phyloP scores from a whole-genome alignment of 495 filamentous ascomycete species.

The Tetracladium setigerum region DNA sequence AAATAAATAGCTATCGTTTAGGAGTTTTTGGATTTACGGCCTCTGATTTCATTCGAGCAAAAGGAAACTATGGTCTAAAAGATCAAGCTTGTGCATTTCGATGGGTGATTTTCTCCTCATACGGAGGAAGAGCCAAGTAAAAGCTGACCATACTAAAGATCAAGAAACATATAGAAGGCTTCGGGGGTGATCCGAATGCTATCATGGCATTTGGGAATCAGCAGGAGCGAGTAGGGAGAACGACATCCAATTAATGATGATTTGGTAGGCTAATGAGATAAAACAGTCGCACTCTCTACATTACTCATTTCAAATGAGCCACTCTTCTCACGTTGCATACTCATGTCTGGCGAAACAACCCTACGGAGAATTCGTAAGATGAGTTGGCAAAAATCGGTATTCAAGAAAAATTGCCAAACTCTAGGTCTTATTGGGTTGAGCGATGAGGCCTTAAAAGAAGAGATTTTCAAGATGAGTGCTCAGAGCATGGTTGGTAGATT shows the following conservation, averaged over 20 bases:
- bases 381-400: conserved; percentile 6
- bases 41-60: not conserved
- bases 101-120: conserved; percentile 1
- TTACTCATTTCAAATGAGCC: conserved; percentile 2
- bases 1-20: conserved; percentile 8
- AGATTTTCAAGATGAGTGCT: not conserved
- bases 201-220: conserved; percentile 40
- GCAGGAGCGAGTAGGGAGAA: conserved; percentile 43
- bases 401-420: not conserved
- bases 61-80: conserved; percentile 12
- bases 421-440: not conserved
- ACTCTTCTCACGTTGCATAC: conserved; percentile 8
- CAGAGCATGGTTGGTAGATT: not conserved
- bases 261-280: too few relatives aligned
- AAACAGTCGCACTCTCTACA: not conserved
- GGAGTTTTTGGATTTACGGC: conserved; percentile 11
- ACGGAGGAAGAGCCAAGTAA: not conserved
- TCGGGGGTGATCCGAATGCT: conserved; percentile 26
- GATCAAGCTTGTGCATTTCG: conserved; percentile 14
- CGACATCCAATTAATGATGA: too few relatives aligned
- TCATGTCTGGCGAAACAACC: conserved; percentile 16
- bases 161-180: conserved; percentile 29
- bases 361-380: conserved; percentile 5
- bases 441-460: not conserved
- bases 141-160: not conserved